A percentile compares a stretch with the other conserved stretches of the same genome.
Evolutionary conservation across 192 early-diverging fungal genomes (phyloP).

Genomic region (Haplosporangium gracile): DNA sequence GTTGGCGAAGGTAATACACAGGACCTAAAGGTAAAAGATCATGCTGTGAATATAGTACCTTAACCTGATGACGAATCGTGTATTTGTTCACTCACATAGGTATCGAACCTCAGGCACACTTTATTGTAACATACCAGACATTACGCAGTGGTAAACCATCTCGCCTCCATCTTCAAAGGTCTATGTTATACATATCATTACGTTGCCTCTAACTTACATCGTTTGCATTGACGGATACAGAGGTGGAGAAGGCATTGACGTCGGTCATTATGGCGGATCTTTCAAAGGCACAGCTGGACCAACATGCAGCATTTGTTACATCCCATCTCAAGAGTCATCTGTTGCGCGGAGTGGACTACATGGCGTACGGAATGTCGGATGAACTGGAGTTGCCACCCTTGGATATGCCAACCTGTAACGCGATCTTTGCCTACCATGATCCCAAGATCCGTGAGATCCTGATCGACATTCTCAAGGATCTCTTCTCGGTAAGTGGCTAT

Average conservation of each 20-base stretch:
- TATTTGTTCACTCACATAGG: background rate
- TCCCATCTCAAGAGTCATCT: conserved; percentile 63
- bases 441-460: conserved; percentile 63
- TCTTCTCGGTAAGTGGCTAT: conserved; percentile 61
- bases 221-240: conserved; percentile 25
- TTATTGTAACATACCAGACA: conserved; percentile 63
- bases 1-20: conserved; percentile 48
- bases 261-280: conserved; percentile 58
- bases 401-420: conserved; percentile 62
- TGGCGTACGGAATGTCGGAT: conserved; percentile 71
- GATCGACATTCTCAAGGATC: conserved; percentile 64
- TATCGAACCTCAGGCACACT: conserved; percentile 57
- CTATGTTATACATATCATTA: background rate
- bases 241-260: conserved; percentile 63
- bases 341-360: conserved; percentile 66
- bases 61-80: background rate
- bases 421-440: conserved; percentile 63
- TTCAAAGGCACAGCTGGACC: conserved; percentile 59
- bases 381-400: conserved; percentile 67
- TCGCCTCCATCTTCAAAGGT: background rate
- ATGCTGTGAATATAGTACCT: background rate
- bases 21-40: background rate
- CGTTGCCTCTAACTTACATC: background rate
- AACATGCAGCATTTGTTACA: conserved; percentile 62
- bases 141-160: conserved; percentile 60